Percentiles rank a stretch among this genome's conserved stretches.
Conservation (phyloP, 1,284 basidiomycete genomes). For the Hemileia vastatrix region DNA sequence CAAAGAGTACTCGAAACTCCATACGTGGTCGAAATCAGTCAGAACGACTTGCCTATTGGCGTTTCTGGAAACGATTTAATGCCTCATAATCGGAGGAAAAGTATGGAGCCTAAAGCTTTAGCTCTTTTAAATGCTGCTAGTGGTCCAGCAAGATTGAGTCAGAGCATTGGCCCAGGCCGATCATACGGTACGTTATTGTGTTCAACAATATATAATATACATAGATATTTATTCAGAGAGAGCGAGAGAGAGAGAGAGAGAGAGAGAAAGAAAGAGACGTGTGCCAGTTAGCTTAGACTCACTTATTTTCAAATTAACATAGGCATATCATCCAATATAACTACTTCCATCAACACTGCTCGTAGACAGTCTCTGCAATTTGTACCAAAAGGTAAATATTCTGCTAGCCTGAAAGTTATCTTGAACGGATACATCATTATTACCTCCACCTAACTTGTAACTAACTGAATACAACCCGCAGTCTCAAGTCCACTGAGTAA, state of each 20-base stretch:
- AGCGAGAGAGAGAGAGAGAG: neutral
- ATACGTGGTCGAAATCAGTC: conserved; percentile 6
- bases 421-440: too few relatives aligned
- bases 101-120: conserved; percentile 20
- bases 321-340: neutral
- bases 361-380: conserved; percentile 20
- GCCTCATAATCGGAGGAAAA: conserved; percentile 15
- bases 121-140: conserved; percentile 3
- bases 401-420: neutral
- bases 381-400: conserved; percentile 15
- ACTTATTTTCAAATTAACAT: neutral
- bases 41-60: too few relatives aligned
- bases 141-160: neutral
- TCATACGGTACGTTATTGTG: neutral
- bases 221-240: neutral
- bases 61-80: too few relatives aligned
- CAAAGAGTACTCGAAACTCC: neutral
- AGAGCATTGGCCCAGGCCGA: neutral
- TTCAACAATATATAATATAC: neutral
- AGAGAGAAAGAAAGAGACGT: neutral
- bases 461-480: too few relatives aligned
- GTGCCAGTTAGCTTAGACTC: neutral
- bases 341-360: conserved; percentile 10
- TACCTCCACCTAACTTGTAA: too few relatives aligned
- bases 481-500: too few relatives aligned